Evolutionary conservation across 345 rosid genomes (phyloP).

Genomic region (Brassica nigra): DNA sequence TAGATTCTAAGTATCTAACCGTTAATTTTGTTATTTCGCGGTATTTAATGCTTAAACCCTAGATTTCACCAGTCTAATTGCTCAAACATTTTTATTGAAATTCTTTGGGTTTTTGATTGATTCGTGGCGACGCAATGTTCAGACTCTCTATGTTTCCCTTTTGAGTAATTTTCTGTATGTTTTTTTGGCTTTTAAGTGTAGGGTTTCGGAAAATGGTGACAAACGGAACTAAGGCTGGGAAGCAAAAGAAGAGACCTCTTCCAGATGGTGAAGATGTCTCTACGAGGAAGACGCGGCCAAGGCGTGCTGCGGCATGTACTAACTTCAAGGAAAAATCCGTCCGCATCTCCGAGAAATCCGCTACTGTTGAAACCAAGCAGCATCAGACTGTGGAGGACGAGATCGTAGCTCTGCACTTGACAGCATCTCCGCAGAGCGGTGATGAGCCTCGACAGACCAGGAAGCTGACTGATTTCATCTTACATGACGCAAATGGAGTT

Average conservation of each 20-base stretch:
- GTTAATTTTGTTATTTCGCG: neutral
- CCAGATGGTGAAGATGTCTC: conserved; percentile 34
- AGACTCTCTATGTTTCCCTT: neutral
- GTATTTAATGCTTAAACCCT: neutral
- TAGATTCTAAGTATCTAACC: neutral
- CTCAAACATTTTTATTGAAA: neutral
- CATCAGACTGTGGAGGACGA: conserved; percentile 58
- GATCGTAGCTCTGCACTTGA: conserved; percentile 43
- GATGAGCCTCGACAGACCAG: conserved; percentile 51
- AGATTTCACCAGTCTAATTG: neutral
- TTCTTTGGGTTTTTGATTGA: neutral
- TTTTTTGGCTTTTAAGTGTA: neutral
- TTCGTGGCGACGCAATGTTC: neutral
- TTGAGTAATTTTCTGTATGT: neutral
- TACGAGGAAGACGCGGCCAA: conserved; percentile 49
- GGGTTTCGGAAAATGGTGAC: neutral
- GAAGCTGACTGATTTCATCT: conserved; percentile 56
- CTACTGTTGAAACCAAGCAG: conserved; percentile 51
- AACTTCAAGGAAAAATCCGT: conserved; percentile 65
- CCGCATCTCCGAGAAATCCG: conserved; percentile 45
- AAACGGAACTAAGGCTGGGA: neutral
- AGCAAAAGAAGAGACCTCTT: conserved; percentile 41
- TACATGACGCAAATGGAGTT: conserved; percentile 49
- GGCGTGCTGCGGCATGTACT: conserved; percentile 75
- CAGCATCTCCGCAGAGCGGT: conserved; percentile 31